phyloP scores from a whole-genome alignment of 768 basidiomycete genomes.

The Hericium alpestre region DNA sequence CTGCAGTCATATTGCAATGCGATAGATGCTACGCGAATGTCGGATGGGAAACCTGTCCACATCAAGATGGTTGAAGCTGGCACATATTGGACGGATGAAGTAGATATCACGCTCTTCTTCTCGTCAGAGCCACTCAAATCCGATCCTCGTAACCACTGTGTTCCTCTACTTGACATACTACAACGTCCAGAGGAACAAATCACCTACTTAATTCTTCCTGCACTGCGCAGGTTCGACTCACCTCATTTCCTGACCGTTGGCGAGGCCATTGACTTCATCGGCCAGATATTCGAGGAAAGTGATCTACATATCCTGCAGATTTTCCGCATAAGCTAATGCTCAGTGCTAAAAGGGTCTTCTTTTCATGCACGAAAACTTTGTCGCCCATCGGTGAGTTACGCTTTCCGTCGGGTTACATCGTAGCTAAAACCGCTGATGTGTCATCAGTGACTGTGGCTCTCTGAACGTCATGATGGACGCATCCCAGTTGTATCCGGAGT shows the following conservation, averaged over 20 bases:
- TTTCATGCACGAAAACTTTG: slow-evolving; percentile 9
- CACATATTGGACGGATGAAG: neutral
- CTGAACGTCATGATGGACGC: slow-evolving; percentile 11
- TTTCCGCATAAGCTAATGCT: no score
- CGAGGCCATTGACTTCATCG: slow-evolving; percentile 24
- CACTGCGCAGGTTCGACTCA: slow-evolving; percentile 17
- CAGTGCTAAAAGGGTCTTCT: neutral
- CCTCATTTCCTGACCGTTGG: slow-evolving; percentile 25
- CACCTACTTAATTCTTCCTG: slow-evolving; percentile 23
- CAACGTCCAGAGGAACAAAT: slow-evolving; percentile 8
- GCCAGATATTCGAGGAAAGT: slow-evolving; percentile 27
- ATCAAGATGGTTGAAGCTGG: neutral
- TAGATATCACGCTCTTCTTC: neutral
- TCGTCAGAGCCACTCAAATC: neutral
- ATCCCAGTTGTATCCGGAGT: slow-evolving; percentile 5
- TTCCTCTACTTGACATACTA: slow-evolving; percentile 17
- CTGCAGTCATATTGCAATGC: neutral
- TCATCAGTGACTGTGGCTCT: slow-evolving; percentile 2
- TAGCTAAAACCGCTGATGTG: neutral
- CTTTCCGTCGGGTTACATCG: no score
- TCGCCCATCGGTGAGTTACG: slow-evolving; percentile 8
- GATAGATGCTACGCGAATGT: slow-evolving; percentile 1
- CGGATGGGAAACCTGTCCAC: neutral
- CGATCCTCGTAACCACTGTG: slow-evolving; percentile 20
- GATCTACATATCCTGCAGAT: neutral